These are phyloP conservation scores for Albizia julibrissin DNA, from an alignment of 306 rosid species.

Conservation along the genomic window DNA sequence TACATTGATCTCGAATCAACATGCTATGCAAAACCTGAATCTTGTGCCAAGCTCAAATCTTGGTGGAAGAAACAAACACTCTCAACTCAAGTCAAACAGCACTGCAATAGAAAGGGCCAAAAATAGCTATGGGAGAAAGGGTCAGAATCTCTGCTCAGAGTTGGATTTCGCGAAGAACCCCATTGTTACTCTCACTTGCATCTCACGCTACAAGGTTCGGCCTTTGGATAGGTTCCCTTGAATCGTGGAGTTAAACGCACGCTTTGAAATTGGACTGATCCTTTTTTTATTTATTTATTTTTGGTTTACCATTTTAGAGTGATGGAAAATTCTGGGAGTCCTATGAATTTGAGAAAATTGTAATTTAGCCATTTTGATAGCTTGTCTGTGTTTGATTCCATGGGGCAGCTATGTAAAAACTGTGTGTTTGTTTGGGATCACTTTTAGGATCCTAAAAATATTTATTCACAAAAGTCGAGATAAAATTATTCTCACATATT, in stretches of 20 bases:
- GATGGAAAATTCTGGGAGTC: neutral
- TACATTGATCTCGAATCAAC: neutral
- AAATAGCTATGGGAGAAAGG: neutral
- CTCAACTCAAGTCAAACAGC: slow-evolving; percentile 10
- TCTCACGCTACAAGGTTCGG: slow-evolving; percentile 58
- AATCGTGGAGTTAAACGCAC: neutral
- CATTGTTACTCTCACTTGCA: slow-evolving; percentile 74
- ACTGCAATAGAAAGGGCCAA: neutral
- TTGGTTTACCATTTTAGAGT: neutral
- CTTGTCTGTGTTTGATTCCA: slow-evolving; percentile 8
- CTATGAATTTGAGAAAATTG: neutral
- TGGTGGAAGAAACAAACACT: neutral
- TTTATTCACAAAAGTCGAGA: no score
- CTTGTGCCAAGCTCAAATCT: slow-evolving; percentile 1
- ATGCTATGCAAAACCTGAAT: neutral
- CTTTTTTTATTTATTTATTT: no score
- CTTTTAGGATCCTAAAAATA: no score
- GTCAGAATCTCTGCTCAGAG: neutral
- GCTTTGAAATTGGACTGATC: neutral
- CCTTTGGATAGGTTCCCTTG: slow-evolving; percentile 27
- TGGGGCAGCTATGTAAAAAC: slow-evolving; percentile 2
- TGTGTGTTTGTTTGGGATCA: no score
- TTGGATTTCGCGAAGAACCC: neutral
- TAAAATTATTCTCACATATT: no score
- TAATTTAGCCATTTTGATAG: neutral